These are phyloP conservation scores for Schizonepeta tenuifolia DNA, from an alignment of 257 asterid genomes.

Conservation along the genomic window DNA sequence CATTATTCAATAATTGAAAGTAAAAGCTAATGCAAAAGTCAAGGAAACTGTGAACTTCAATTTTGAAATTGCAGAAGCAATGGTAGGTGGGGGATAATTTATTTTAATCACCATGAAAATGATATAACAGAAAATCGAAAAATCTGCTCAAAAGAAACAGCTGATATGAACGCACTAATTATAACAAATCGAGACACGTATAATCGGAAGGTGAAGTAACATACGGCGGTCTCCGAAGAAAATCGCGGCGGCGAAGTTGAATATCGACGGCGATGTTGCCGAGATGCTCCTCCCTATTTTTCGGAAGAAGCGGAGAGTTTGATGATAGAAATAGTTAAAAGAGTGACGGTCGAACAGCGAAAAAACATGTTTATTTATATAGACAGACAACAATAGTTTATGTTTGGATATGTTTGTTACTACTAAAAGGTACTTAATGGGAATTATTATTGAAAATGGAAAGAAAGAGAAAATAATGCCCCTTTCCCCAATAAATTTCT, in stretches of 20 bases:
- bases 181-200: not conserved
- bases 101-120: not conserved
- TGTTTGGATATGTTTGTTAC: no score
- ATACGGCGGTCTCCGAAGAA: constrained; percentile 25
- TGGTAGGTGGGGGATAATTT: not conserved
- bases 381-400: no score
- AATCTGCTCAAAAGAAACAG: not conserved
- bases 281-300: constrained; percentile 3
- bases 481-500: no score
- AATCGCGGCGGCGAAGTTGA: not conserved
- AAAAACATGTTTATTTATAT: not conserved
- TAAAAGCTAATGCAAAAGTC: not conserved
- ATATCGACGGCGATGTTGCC: not conserved
- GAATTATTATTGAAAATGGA: no score
- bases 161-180: not conserved
- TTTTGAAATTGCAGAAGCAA: not conserved
- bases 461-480: not conserved
- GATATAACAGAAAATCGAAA: not conserved
- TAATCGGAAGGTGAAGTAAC: constrained; percentile 4
- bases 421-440: no score
- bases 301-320: not conserved
- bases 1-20: not conserved
- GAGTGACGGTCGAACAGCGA: not conserved
- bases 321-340: not conserved
- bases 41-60: not conserved